A percentile compares a stretch with the other conserved stretches of the same genome.
Conservation (phyloP, 495 filamentous ascomycete genomes). For the Penicillium malachiteum region DNA sequence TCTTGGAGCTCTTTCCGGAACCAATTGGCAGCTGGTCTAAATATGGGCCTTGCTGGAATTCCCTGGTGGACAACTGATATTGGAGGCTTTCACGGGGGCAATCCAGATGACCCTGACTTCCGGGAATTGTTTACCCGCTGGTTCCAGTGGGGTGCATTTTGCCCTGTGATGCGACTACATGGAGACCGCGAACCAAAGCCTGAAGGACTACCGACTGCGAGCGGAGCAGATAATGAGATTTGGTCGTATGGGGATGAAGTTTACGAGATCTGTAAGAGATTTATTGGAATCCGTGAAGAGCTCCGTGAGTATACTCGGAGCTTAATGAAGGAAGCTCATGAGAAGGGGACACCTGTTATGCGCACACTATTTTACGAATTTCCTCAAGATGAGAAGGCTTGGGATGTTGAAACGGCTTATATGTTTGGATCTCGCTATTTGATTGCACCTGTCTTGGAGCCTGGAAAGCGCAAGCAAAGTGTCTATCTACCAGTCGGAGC, state of each 20-base stretch:
- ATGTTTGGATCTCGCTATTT: slow-evolving; percentile 56
- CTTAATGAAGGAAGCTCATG: slow-evolving; percentile 55
- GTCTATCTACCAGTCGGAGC: slow-evolving; percentile 50
- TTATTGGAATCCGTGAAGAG: slow-evolving; percentile 51
- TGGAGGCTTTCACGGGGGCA: slow-evolving; percentile 59
- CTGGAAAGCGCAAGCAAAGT: slow-evolving; percentile 37
- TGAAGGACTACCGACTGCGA: slow-evolving; percentile 31
- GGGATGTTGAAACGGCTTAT: slow-evolving; percentile 54
- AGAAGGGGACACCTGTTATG: slow-evolving; percentile 55
- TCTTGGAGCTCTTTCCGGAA: slow-evolving; percentile 54
- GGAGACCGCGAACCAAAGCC: slow-evolving; percentile 56
- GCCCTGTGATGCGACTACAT: slow-evolving; percentile 59
- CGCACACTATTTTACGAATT: slow-evolving; percentile 58
- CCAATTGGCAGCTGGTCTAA: slow-evolving; percentile 56
- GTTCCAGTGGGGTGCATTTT: slow-evolving; percentile 63
- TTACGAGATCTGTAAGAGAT: slow-evolving; percentile 55
- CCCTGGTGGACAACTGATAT: slow-evolving; percentile 63
- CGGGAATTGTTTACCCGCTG: slow-evolving; percentile 58
- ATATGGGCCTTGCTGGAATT: slow-evolving; percentile 57
- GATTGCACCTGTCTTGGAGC: slow-evolving; percentile 47
- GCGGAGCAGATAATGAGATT: slow-evolving; percentile 55
- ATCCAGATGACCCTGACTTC: slow-evolving; percentile 51
- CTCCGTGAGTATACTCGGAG: slow-evolving; percentile 49
- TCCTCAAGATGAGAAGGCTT: slow-evolving; percentile 44
- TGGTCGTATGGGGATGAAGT: slow-evolving; percentile 58